Conservation (phyloP, 1,139 yeast species). For the Suhomyces bribrorum region DNA sequence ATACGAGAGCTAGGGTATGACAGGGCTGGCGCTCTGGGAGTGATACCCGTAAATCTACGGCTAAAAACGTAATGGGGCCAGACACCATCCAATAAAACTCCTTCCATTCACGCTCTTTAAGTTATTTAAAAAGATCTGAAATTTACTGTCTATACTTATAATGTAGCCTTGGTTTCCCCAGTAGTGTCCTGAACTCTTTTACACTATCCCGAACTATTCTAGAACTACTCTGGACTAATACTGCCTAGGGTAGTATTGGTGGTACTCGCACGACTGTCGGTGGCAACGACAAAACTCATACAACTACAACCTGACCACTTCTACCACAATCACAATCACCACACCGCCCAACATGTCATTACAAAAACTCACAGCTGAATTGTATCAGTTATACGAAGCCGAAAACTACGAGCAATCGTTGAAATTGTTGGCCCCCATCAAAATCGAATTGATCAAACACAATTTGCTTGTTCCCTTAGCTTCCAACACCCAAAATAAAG, state of each 20-base stretch:
- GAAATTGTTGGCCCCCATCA: slow-evolving; percentile 66
- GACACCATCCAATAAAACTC: too few relatives aligned
- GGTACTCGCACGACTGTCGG: slow-evolving; percentile 6
- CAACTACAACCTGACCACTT: slow-evolving; percentile 1
- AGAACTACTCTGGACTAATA: too few relatives aligned
- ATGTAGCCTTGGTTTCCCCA: too few relatives aligned
- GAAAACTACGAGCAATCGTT: slow-evolving; percentile 64
- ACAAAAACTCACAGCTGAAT: slow-evolving; percentile 61
- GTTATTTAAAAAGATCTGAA: too few relatives aligned
- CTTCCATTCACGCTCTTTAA: too few relatives aligned
- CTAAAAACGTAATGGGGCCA: too few relatives aligned
- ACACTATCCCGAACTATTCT: too few relatives aligned
- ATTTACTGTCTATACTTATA: too few relatives aligned
- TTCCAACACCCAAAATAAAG: slow-evolving; percentile 37
- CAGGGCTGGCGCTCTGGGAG: too few relatives aligned
- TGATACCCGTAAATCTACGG: too few relatives aligned
- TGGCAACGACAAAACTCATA: slow-evolving; percentile 7
- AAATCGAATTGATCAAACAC: slow-evolving; percentile 75
- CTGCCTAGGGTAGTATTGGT: not conserved
- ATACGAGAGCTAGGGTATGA: too few relatives aligned
- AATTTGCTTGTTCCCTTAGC: slow-evolving; percentile 73
- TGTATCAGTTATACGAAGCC: slow-evolving; percentile 62
- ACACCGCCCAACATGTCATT: slow-evolving; percentile 34
- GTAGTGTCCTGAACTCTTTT: too few relatives aligned
- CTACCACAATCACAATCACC: slow-evolving; percentile 19